A percentile compares a stretch with the other conserved stretches of the same genome.
These are phyloP conservation scores for Colletotrichum trifolii DNA, from an alignment of 2,329 filamentous ascomycete species.

Conservation along the genomic window DNA sequence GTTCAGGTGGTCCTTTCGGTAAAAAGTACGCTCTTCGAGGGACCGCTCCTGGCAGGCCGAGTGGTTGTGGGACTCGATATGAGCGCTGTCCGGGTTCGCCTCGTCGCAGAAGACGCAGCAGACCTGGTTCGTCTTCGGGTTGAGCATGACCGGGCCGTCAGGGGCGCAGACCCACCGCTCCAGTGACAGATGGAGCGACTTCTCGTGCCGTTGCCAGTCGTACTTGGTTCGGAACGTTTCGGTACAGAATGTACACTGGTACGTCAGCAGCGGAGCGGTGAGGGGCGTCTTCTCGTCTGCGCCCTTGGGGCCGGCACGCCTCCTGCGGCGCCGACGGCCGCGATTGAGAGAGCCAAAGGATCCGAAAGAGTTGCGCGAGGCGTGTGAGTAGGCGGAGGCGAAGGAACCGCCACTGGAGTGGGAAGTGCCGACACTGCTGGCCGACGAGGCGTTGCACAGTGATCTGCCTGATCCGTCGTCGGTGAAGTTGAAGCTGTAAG, in stretches of 20 bases:
- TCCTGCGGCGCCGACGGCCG: conserved; percentile 61
- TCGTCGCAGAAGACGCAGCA: conserved; percentile 70
- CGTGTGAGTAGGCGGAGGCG: conserved; percentile 68
- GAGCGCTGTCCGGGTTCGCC: conserved; percentile 64
- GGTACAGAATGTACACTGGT: conserved; percentile 76
- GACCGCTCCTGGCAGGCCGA: conserved; percentile 74
- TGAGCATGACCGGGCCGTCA: conserved; percentile 64
- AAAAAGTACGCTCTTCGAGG: conserved; percentile 71
- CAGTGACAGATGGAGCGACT: conserved; percentile 72
- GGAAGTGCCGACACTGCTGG: conserved; percentile 70
- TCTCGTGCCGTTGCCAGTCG: conserved; percentile 78
- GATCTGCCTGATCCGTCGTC: conserved; percentile 71
- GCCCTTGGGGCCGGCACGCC: conserved; percentile 53
- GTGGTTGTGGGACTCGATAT: conserved; percentile 70
- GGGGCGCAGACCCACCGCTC: conserved; percentile 74
- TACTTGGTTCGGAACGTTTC: conserved; percentile 76
- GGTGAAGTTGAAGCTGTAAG: conserved; percentile 66
- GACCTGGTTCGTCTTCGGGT: conserved; percentile 67
- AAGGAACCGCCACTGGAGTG: conserved; percentile 69
- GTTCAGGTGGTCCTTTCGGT: conserved; percentile 74
- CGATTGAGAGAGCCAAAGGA: conserved; percentile 61
- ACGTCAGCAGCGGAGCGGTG: conserved; percentile 62
- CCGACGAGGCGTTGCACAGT: conserved; percentile 68
- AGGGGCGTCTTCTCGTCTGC: conserved; percentile 50
- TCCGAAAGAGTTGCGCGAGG: conserved; percentile 66